phyloP scores from a whole-genome alignment of 1,284 basidiomycete species.

The Cystobasidium sp. region DNA sequence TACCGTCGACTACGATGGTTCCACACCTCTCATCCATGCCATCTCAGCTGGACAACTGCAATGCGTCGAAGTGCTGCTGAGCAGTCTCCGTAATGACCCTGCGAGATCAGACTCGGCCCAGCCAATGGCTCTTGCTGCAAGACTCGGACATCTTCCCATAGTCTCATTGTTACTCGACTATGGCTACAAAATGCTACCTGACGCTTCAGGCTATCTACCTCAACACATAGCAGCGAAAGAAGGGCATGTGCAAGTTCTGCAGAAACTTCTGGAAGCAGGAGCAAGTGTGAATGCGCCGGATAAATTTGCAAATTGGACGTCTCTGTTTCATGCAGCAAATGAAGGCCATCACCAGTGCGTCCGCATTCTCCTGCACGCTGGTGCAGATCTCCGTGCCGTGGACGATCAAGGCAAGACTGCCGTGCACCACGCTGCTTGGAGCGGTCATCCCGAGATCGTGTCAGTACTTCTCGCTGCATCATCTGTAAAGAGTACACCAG shows the following conservation, averaged over 20 bases:
- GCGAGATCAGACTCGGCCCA: conserved; percentile 74
- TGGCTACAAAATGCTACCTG: conserved; percentile 78
- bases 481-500: background rate
- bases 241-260: conserved; percentile 83
- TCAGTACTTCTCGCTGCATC: conserved; percentile 68
- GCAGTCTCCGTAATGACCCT: conserved; percentile 58
- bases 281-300: conserved; percentile 79
- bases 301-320: conserved; percentile 98
- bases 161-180: conserved; percentile 75
- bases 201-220: conserved; percentile 93
- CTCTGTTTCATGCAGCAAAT: conserved; percentile 91
- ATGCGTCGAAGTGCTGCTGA: conserved; percentile 76
- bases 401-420: conserved; percentile 88
- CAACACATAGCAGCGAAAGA: conserved; percentile 98
- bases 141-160: conserved; percentile 84
- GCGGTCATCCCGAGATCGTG: conserved; percentile 83
- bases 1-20: conserved; percentile 87
- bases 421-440: conserved; percentile 97
- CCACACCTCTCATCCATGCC: conserved; percentile 89
- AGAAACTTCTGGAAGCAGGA: conserved; percentile 71
- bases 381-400: conserved; percentile 71
- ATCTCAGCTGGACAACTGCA: conserved; percentile 82
- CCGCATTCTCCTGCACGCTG: conserved; percentile 74
- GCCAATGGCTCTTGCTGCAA: conserved; percentile 79
- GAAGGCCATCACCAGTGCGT: conserved; percentile 82